Base-by-base conservation (phyloP, 2,329 filamentous ascomycete species). In the Huntiella moniliformis region DNA sequence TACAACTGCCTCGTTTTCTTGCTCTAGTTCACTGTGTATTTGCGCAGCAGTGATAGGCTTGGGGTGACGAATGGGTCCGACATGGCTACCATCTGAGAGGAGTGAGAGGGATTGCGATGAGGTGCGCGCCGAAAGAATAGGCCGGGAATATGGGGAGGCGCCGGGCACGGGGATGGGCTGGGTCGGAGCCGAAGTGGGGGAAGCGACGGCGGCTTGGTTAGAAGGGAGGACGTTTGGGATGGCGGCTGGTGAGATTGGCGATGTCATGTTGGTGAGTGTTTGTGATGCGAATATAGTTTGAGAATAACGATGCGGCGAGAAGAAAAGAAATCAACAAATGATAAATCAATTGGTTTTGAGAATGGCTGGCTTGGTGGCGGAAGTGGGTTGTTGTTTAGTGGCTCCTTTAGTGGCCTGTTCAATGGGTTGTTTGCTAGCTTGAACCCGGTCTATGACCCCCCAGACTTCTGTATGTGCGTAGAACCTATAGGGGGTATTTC, bases 1-100 rank as follows among this genome's bases (percentile, higher is more conserved):
- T 69, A 91, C 87, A 55, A 95, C 80, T 33, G 86, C 83, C 61
- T 96, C 88, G 56, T 96, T 87, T 58, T 96, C 88, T 61, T 92
- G 91, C 62, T 96, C 88, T 18, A 95, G 69, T 63, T 94, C 77
- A 50, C 82, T 69, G 60, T 95, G 86, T 51, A 96, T 69, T 60
- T 96, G 88, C 3, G 85, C 82, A 1, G 85, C 79, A 0, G 88
- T 95, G 59, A 95, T 65, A 3, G 87, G 87, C 33, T 84, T 74
- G 4, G 88, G 87, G 59, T 94, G 87, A 51, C 88, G 75, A 55
- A 92, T 64, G 47, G 75, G 74, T 0, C 75, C 76, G 1, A 65
- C 60, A 12, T 28, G 32, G 12, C 34, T 39, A 22, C 42, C 47
- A 37, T 40, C 48, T 63, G 18, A 38, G 33, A 28, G 12, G 15